phyloP scores from a whole-genome alignment of 441 rosid genomes.

The Gossypium schwendimanii region DNA sequence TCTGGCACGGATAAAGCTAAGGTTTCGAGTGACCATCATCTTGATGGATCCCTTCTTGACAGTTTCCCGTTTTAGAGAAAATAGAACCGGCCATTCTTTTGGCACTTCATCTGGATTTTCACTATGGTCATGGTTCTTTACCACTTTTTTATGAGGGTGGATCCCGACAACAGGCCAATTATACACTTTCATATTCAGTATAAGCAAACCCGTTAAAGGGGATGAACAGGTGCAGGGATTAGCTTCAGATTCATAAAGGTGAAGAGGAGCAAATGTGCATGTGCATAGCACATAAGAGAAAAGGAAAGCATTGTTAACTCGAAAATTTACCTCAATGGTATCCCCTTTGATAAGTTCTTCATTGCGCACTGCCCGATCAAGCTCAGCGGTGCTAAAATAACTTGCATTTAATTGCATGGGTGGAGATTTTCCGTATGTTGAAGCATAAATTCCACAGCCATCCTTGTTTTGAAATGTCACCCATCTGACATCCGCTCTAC shows the following conservation, averaged over 20 bases:
- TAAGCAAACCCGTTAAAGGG: not conserved
- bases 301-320: not conserved
- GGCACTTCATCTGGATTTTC: not conserved
- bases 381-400: slow-evolving; percentile 60
- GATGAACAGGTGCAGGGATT: not conserved
- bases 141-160: too few species aligned
- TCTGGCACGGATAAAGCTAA: not conserved
- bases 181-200: not conserved
- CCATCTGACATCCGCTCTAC: slow-evolving; percentile 96
- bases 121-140: too few species aligned
- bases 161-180: not conserved
- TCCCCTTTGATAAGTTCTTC: slow-evolving; percentile 71
- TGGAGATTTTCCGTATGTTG: slow-evolving; percentile 61
- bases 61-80: too few species aligned
- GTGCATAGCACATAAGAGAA: not conserved
- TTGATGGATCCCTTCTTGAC: too few species aligned
- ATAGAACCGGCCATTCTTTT: not conserved
- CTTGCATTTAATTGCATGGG: slow-evolving; percentile 96
- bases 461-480: slow-evolving; percentile 64
- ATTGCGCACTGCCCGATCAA: slow-evolving; percentile 63
- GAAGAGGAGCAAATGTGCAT: not conserved
- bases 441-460: slow-evolving; percentile 77
- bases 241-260: not conserved
- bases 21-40: too few species aligned
- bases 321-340: slow-evolving; percentile 58